phyloP scores from a whole-genome alignment of 2,329 filamentous ascomycete species.

The Colletotrichum caudatum region DNA sequence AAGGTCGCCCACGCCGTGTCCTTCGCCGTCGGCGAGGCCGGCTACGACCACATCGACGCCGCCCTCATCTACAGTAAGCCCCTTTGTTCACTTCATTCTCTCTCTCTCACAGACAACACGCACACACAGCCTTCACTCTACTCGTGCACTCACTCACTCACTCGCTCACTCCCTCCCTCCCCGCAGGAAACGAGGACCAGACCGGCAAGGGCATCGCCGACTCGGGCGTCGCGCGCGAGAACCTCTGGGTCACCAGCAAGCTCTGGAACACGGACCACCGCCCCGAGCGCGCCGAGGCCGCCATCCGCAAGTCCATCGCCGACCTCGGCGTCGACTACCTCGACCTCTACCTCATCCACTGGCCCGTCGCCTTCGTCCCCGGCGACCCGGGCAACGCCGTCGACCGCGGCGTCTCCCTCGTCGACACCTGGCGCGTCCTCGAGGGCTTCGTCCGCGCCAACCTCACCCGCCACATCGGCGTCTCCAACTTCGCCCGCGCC shows the following conservation, averaged over 20 bases:
- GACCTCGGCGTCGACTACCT: constrained; percentile 62
- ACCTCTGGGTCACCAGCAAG: constrained; percentile 74
- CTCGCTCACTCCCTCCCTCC: not conserved
- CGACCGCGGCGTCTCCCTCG: constrained; percentile 47
- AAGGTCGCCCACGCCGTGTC: constrained; percentile 70
- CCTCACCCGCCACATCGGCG: constrained; percentile 68
- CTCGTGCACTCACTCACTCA: not conserved
- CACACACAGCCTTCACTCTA: too few species aligned
- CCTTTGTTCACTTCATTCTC: constrained; percentile 41
- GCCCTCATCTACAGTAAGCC: constrained; percentile 61
- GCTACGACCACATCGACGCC: constrained; percentile 70
- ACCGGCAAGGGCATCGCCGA: constrained; percentile 62
- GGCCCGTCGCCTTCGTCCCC: constrained; percentile 53
- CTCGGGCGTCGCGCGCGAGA: constrained; percentile 57
- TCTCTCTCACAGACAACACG: rapidly evolving
- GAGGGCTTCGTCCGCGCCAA: constrained; percentile 64
- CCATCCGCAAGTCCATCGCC: constrained; percentile 60
- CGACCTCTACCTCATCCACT: constrained; percentile 65
- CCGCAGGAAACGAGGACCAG: constrained; percentile 62
- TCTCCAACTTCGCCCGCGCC: constrained; percentile 66
- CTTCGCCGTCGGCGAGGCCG: constrained; percentile 58
- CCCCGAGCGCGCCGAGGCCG: constrained; percentile 48
- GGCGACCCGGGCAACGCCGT: constrained; percentile 44
- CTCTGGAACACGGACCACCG: constrained; percentile 69
- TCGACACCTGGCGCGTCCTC: constrained; percentile 69